Percentiles rank a stretch among this genome's conserved stretches.
Conservation (phyloP, 768 basidiomycete species). For the Rhodotorula diobovata region DNA sequence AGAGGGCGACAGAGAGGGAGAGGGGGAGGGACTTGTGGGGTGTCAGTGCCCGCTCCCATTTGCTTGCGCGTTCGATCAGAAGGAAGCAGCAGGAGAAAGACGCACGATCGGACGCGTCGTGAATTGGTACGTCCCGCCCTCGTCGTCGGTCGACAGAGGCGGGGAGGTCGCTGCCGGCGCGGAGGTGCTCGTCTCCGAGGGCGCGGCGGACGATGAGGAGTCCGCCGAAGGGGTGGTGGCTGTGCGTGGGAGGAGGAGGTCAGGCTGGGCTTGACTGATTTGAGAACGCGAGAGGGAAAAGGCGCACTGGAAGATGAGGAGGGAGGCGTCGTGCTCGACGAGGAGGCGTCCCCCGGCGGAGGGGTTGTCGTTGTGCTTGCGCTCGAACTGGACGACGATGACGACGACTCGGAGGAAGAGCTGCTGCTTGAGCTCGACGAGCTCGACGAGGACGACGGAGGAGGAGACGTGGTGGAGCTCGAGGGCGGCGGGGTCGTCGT, state of each 20-base stretch:
- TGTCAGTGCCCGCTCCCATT: not conserved
- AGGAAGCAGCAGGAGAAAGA: not conserved
- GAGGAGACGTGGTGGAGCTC: not conserved
- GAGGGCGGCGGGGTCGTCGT: not conserved
- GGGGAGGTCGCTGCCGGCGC: not conserved
- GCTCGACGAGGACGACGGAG: not conserved
- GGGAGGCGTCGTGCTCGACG: not conserved
- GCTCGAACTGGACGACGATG: not conserved
- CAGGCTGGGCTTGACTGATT: not conserved
- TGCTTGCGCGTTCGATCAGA: not conserved
- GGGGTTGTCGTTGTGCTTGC: too few species aligned
- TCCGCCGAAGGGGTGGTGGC: not conserved
- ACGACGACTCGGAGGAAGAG: not conserved
- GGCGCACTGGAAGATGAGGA: not conserved
- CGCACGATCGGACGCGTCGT: constrained; percentile 31
- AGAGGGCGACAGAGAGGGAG: not conserved
- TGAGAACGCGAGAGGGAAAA: not conserved
- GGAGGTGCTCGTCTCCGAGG: not conserved
- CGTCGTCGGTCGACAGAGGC: constrained; percentile 5
- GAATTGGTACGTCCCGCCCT: constrained; percentile 17
- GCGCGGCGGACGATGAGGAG: not conserved
- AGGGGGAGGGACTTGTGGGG: not conserved
- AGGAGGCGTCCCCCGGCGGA: too few species aligned
- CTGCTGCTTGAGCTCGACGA: not conserved
- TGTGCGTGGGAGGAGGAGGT: not conserved